Evolutionary conservation across 371 early-diverging fungal genomes (phyloP).

Genomic region (Syncephalastrum monosporum): DNA sequence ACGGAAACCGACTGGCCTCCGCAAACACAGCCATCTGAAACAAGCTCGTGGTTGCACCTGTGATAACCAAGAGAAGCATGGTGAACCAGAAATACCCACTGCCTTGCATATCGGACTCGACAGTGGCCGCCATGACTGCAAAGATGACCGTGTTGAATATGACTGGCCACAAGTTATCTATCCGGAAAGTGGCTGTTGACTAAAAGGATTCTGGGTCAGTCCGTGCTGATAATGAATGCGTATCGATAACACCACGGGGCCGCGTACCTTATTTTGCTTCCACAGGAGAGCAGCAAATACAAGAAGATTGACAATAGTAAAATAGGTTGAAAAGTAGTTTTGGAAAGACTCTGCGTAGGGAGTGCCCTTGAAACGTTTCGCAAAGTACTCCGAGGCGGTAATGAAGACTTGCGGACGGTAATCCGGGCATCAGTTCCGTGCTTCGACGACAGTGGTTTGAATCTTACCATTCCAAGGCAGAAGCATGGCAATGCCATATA

Average conservation of each 20-base stretch:
- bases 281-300: constrained; percentile 56
- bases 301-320: constrained; percentile 60
- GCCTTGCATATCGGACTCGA: constrained; percentile 26
- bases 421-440: not conserved
- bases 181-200: constrained; percentile 17
- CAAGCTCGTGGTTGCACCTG: constrained; percentile 65
- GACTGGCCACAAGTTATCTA: constrained; percentile 28
- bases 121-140: constrained; percentile 33
- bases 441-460: not conserved
- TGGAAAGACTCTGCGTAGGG: constrained; percentile 66
- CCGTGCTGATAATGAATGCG: not conserved
- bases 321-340: constrained; percentile 74
- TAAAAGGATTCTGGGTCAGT: not conserved
- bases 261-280: constrained; percentile 60
- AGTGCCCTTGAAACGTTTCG: constrained; percentile 58
- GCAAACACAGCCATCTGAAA: constrained; percentile 75
- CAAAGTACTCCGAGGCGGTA: constrained; percentile 75
- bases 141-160: constrained; percentile 35
- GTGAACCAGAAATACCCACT: constrained; percentile 60
- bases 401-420: constrained; percentile 58
- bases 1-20: constrained; percentile 70
- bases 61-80: constrained; percentile 54
- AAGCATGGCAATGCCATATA: constrained; percentile 74
- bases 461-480: constrained; percentile 81
- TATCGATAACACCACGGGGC: not conserved